A percentile compares a stretch with the other conserved stretches of the same genome.
Evolutionary conservation across 2,329 filamentous ascomycete genomes (phyloP).

Genomic region (Fusarium sp.): DNA sequence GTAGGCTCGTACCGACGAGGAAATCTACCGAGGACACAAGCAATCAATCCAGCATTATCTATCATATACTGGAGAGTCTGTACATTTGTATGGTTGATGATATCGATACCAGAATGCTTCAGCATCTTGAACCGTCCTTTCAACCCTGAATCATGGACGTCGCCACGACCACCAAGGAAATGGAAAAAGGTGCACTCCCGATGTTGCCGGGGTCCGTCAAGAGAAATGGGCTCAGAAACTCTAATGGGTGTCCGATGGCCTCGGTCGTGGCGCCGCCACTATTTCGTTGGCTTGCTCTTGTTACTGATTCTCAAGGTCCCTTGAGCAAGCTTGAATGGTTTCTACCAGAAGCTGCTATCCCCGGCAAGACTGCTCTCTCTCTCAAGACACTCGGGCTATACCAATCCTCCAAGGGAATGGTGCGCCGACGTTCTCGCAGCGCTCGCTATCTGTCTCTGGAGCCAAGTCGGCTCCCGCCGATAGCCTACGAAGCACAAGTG

Average conservation of each 20-base stretch:
- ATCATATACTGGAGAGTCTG: neutral
- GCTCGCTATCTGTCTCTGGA: constrained; percentile 20
- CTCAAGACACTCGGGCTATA: no score
- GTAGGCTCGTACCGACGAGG: constrained; percentile 36
- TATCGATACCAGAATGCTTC: constrained; percentile 40
- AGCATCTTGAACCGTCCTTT: constrained; percentile 24
- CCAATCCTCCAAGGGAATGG: constrained; percentile 1
- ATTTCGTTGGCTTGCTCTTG: constrained; percentile 28
- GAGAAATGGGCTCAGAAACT: constrained; percentile 28
- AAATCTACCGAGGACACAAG: constrained; percentile 42
- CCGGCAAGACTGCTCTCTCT: no score
- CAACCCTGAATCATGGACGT: neutral
- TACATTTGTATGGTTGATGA: no score
- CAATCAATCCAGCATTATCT: constrained; percentile 34
- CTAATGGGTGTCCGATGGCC: constrained; percentile 32
- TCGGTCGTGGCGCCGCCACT: constrained; percentile 44
- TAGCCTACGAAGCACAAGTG: constrained; percentile 18
- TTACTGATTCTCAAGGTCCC: neutral
- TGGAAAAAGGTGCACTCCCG: constrained; percentile 7
- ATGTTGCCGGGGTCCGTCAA: constrained; percentile 26
- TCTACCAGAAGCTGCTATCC: no score
- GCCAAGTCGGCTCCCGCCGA: constrained; percentile 34
- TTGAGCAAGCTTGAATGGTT: neutral
- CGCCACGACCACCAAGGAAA: constrained; percentile 2
- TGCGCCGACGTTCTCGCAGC: constrained; percentile 18